These are phyloP conservation scores for Diplocarpon rosae DNA, from an alignment of 2,329 filamentous ascomycete genomes.

Conservation along the genomic window DNA sequence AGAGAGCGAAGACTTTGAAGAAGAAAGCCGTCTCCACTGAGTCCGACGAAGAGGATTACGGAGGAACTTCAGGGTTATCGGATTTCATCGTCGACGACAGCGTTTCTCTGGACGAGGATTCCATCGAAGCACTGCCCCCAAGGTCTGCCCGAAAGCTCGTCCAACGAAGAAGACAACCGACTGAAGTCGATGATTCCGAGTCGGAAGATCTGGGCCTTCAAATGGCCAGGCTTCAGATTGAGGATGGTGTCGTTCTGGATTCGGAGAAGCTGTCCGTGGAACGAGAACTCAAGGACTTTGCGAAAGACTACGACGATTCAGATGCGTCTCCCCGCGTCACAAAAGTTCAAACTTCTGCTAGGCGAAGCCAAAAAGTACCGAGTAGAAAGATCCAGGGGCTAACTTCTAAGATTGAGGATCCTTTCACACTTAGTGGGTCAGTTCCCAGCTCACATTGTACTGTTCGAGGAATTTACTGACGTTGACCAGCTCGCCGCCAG, in stretches of 20 bases:
- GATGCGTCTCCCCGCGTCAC: not conserved
- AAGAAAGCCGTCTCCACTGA: not conserved
- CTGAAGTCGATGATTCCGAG: constrained; percentile 3
- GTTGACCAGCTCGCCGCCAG: constrained; percentile 17
- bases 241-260: not conserved
- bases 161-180: constrained; percentile 15
- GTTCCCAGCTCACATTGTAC: not conserved
- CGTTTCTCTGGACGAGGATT: constrained; percentile 15
- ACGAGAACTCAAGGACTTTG: constrained; percentile 3
- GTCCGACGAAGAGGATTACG: not conserved
- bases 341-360: not conserved
- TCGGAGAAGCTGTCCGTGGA: not conserved
- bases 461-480: not conserved
- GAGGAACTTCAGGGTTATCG: constrained; percentile 12
- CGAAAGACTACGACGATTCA: constrained; percentile 1
- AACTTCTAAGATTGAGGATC: constrained; percentile 17
- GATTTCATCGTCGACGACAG: constrained; percentile 26
- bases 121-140: constrained; percentile 15
- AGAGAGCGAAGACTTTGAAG: not conserved
- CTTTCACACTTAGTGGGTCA: constrained; percentile 18
- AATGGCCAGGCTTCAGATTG: constrained; percentile 9
- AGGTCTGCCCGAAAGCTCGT: constrained; percentile 21
- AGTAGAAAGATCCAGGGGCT: constrained; percentile 1
- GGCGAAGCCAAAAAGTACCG: not conserved
- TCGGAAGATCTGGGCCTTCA: constrained; percentile 12